Percentiles rank a stretch among this genome's conserved stretches.
Evolutionary conservation across 2,329 filamentous ascomycete species (phyloP).

Genomic region (Venturia pyrina): DNA sequence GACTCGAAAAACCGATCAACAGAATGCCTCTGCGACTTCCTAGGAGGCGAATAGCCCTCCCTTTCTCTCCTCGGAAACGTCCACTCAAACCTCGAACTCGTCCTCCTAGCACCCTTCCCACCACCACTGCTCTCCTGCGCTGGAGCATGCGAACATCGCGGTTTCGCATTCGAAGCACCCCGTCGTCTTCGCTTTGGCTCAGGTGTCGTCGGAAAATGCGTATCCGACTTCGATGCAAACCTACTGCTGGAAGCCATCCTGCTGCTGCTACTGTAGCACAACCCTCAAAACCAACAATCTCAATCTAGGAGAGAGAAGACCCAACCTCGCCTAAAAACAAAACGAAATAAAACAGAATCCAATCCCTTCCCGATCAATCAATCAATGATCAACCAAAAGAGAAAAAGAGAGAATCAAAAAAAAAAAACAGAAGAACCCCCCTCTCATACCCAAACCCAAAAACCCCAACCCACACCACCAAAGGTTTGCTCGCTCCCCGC

Average conservation of each 20-base stretch:
- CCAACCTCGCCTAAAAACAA: too few species aligned
- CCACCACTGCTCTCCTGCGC: not conserved
- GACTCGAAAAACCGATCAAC: conserved; percentile 2
- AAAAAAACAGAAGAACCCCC: too few species aligned
- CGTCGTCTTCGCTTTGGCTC: not conserved
- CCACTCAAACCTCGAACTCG: not conserved
- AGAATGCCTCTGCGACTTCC: not conserved
- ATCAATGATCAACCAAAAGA: too few species aligned
- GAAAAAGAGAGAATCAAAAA: too few species aligned
- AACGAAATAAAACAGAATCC: not conserved
- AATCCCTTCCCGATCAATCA: not conserved
- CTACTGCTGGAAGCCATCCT: not conserved
- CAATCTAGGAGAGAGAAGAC: not conserved
- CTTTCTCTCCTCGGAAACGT: not conserved
- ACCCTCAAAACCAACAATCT: not conserved
- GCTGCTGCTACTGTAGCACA: not conserved
- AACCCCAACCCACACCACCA: too few species aligned
- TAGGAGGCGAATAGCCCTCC: not conserved
- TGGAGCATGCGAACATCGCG: not conserved
- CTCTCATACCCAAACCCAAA: too few species aligned
- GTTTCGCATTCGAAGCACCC: not conserved
- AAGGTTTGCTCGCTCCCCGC: too few species aligned
- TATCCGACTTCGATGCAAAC: not conserved
- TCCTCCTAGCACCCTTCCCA: not conserved
- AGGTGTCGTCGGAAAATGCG: not conserved